A percentile compares a stretch with the other conserved stretches of the same genome.
phyloP scores from a whole-genome alignment of 2,329 filamentous ascomycete species.

The Pestalotiopsis sp. region DNA sequence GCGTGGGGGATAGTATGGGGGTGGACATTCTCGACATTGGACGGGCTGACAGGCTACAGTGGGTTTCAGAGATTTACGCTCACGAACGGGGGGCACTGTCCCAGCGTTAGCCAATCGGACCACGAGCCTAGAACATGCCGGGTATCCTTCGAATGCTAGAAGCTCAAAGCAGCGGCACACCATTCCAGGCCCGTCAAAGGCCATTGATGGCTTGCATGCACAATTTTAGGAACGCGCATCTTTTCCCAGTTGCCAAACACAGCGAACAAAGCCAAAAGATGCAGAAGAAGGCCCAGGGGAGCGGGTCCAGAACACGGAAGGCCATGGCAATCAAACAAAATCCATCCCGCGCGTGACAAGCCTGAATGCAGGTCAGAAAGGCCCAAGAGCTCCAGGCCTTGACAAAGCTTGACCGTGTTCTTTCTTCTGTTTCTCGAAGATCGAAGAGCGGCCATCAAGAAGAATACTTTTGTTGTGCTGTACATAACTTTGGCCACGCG shows the following conservation, averaged over 20 bases:
- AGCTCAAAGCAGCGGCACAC: background rate
- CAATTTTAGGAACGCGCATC: conserved; percentile 4
- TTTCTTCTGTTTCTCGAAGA: background rate
- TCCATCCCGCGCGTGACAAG: background rate
- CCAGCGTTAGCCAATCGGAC: background rate
- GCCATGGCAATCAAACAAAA: background rate
- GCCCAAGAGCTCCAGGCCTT: background rate
- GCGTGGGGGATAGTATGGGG: background rate
- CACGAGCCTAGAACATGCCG: background rate
- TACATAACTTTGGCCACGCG: background rate
- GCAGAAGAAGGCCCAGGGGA: background rate
- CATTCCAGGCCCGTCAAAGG: background rate
- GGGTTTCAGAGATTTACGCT: conserved; percentile 13
- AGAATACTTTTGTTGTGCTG: background rate
- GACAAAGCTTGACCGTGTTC: background rate
- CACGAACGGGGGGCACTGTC: conserved; percentile 6
- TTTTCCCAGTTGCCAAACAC: conserved; percentile 4
- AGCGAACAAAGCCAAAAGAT: background rate
- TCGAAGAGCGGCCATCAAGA: background rate
- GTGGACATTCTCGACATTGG: background rate
- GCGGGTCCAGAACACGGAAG: conserved; percentile 6
- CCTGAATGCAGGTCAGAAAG: background rate
- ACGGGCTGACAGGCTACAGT: background rate
- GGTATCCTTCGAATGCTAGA: background rate
- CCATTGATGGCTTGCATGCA: background rate